phyloP scores from a whole-genome alignment of 139 green algal species.

The Chlamydomonas sp. region DNA sequence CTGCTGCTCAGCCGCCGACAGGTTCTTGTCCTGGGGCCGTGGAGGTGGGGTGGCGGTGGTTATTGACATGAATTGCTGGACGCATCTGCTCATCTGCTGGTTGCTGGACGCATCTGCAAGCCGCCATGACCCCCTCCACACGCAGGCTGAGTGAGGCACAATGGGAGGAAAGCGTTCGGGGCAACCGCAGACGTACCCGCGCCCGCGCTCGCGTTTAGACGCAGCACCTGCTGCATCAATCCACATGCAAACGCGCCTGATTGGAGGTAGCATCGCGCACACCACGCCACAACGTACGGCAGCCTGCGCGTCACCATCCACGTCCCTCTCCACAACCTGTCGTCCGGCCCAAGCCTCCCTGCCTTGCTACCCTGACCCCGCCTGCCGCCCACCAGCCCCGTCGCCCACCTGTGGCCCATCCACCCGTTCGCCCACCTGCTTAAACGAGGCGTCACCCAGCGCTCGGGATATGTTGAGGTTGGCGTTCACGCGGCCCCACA shows the following conservation, averaged over 20 bases:
- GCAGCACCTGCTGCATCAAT: no score
- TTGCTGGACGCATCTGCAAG: no score
- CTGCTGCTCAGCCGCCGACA: conserved; percentile 33
- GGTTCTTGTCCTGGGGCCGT: conserved; percentile 18
- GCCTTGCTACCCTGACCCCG: not conserved
- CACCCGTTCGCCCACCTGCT: conserved; percentile 35
- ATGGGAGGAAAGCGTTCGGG: no score
- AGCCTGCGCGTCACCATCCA: no score
- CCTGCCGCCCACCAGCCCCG: not conserved
- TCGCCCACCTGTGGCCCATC: not conserved
- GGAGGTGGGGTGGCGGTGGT: not conserved
- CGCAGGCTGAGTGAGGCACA: no score
- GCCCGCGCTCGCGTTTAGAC: no score
- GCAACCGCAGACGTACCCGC: no score
- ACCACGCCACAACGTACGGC: no score
- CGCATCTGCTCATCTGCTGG: not conserved
- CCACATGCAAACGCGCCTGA: no score
- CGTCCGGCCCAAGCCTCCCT: not conserved
- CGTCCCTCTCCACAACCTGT: no score
- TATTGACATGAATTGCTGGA: not conserved
- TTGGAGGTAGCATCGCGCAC: no score
- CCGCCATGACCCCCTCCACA: no score
- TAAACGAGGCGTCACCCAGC: conserved; percentile 48
- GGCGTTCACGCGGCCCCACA: conserved; percentile 46
- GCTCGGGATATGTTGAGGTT: conserved; percentile 50